Evolutionary conservation across 2,329 filamentous ascomycete genomes (phyloP).

Genomic region (Thermoascus crustaceus): DNA sequence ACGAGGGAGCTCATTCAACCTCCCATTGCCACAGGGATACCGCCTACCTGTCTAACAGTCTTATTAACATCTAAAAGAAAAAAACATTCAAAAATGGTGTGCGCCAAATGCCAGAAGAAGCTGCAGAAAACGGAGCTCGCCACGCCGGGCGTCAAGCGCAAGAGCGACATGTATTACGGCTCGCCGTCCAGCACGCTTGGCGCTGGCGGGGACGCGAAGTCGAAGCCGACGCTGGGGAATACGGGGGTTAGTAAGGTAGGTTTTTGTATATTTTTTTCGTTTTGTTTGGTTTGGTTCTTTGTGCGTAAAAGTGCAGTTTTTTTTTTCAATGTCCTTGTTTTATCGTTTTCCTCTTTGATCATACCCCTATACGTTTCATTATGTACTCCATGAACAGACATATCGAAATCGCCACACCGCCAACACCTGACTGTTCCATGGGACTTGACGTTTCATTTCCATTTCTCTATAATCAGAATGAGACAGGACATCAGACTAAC

Average conservation of each 20-base stretch:
- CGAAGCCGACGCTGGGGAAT: constrained; percentile 48
- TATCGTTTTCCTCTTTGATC: neutral
- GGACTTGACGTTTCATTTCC: no score
- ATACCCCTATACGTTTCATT: no score
- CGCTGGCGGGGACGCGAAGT: constrained; percentile 31
- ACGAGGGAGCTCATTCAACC: no score
- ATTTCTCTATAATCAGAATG: no score
- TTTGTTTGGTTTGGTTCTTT: no score
- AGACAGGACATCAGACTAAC: neutral
- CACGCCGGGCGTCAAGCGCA: constrained; percentile 59
- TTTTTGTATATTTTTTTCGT: constrained; percentile 2
- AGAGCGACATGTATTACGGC: constrained; percentile 58
- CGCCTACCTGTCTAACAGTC: constrained; percentile 6
- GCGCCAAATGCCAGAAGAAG: constrained; percentile 56
- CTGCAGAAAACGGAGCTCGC: constrained; percentile 53
- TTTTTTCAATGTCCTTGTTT: neutral
- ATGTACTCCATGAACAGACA: no score
- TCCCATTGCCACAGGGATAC: constrained; percentile 8
- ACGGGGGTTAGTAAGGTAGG: constrained; percentile 53
- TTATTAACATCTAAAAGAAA: constrained; percentile 3
- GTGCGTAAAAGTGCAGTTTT: no score
- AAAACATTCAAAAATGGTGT: constrained; percentile 47
- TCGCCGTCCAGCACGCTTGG: constrained; percentile 40
- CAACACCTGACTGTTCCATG: no score
- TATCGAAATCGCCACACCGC: no score